phyloP scores from a whole-genome alignment of 768 basidiomycete genomes.

The Lactarius tabidus region DNA sequence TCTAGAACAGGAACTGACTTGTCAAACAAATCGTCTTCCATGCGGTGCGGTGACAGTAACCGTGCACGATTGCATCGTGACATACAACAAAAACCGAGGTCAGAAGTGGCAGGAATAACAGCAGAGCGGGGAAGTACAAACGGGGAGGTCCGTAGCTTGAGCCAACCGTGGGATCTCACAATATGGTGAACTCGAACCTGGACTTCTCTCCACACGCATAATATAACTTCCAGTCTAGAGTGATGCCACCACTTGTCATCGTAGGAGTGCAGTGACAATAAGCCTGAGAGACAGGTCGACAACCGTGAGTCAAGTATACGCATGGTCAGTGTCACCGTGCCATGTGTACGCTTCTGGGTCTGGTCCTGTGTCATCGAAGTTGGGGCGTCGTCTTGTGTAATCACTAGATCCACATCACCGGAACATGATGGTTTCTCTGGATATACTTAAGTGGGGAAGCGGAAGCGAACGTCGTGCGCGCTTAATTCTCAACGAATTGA shows the following conservation, averaged over 20 bases:
- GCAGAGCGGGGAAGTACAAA: neutral
- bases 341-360: neutral
- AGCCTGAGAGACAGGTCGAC: neutral
- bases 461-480: neutral
- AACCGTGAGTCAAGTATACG: neutral
- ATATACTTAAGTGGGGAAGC: neutral
- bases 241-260: neutral
- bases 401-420: neutral
- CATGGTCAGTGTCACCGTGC: neutral
- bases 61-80: neutral
- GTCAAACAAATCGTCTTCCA: neutral
- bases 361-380: neutral
- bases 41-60: neutral
- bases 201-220: neutral
- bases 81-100: neutral
- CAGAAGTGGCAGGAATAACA: neutral
- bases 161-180: neutral
- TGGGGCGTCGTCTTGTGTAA: neutral
- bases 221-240: neutral
- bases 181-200: neutral
- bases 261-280: neutral
- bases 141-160: neutral
- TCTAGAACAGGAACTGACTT: neutral
- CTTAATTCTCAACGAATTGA: neutral
- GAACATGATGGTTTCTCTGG: neutral